Evolutionary conservation across 2,329 filamentous ascomycete genomes (phyloP).

Genomic region (Ciborinia camelliae): DNA sequence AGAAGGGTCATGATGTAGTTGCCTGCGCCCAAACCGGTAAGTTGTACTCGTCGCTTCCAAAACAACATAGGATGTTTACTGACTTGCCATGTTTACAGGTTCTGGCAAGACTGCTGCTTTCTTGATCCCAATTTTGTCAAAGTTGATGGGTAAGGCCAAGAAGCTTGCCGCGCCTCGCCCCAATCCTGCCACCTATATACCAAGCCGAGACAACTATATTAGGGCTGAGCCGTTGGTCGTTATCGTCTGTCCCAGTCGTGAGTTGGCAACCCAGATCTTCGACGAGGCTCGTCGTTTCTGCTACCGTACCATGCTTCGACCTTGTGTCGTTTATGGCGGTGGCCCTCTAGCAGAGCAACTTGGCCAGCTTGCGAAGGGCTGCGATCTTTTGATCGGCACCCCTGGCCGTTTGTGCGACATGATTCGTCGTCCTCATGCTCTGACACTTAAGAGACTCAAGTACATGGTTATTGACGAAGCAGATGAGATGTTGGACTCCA

Average conservation of each 20-base stretch:
- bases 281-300: constrained; percentile 90
- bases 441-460: constrained; percentile 73
- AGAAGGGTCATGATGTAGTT: constrained; percentile 75
- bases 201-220: constrained; percentile 47
- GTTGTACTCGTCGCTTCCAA: constrained; percentile 31
- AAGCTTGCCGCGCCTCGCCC: constrained; percentile 78
- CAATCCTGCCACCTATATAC: constrained; percentile 54
- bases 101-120: constrained; percentile 97
- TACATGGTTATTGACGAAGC: constrained; percentile 89
- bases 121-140: constrained; percentile 81
- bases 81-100: constrained; percentile 50
- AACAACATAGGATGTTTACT: background rate
- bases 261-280: constrained; percentile 92
- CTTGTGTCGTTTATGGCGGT: constrained; percentile 86
- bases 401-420: constrained; percentile 85
- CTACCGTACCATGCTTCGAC: constrained; percentile 91
- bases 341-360: constrained; percentile 67
- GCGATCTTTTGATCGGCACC: constrained; percentile 84
- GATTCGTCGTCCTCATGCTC: constrained; percentile 64
- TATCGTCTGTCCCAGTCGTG: constrained; percentile 80
- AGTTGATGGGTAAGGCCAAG: constrained; percentile 93
- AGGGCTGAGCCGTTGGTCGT: constrained; percentile 85
- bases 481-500: constrained; percentile 79
- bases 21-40: constrained; percentile 89
- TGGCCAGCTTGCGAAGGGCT: constrained; percentile 73